These are phyloP conservation scores for Aphanocladium album DNA, from an alignment of 2,329 filamentous ascomycete genomes.

Conservation along the genomic window DNA sequence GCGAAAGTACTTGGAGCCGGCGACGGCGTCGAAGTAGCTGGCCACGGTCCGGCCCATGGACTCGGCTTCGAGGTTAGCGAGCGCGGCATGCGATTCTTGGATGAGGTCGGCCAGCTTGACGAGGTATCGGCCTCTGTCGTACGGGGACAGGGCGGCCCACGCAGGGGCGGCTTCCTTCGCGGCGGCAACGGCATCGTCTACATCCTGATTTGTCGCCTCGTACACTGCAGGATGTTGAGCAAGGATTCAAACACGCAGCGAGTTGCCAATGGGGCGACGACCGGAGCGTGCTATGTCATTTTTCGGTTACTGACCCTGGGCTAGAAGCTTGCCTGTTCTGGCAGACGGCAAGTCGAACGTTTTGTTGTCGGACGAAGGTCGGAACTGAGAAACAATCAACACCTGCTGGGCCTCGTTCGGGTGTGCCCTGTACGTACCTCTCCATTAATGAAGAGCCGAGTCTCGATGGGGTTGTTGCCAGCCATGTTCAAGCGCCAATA, in stretches of 20 bases:
- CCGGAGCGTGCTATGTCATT: too few relatives aligned
- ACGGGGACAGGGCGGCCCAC: slow-evolving; percentile 38
- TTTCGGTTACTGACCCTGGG: neutral
- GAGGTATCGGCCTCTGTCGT: slow-evolving; percentile 36
- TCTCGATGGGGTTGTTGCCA: slow-evolving; percentile 19
- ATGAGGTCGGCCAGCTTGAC: slow-evolving; percentile 43
- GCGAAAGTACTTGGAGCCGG: slow-evolving; percentile 31
- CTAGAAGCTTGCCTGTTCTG: slow-evolving; percentile 12
- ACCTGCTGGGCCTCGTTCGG: neutral
- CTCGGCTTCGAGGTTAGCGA: slow-evolving; percentile 40
- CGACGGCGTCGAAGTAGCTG: slow-evolving; percentile 32
- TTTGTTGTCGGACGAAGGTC: slow-evolving; percentile 34
- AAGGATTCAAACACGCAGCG: too few relatives aligned
- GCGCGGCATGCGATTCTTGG: slow-evolving; percentile 33
- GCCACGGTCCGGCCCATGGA: slow-evolving; percentile 40
- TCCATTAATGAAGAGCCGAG: slow-evolving; percentile 46
- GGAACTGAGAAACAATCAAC: slow-evolving; percentile 3
- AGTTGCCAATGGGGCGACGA: too few relatives aligned
- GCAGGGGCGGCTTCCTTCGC: slow-evolving; percentile 43
- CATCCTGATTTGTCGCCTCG: slow-evolving; percentile 42
- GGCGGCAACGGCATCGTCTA: slow-evolving; percentile 42
- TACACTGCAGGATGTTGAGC: slow-evolving; percentile 11
- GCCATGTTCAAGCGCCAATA: neutral
- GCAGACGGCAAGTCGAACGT: slow-evolving; percentile 35
- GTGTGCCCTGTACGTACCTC: slow-evolving; percentile 26